These are phyloP conservation scores for Alternaria sp. DNA, from an alignment of 2,329 filamentous ascomycete species.

Conservation along the genomic window DNA sequence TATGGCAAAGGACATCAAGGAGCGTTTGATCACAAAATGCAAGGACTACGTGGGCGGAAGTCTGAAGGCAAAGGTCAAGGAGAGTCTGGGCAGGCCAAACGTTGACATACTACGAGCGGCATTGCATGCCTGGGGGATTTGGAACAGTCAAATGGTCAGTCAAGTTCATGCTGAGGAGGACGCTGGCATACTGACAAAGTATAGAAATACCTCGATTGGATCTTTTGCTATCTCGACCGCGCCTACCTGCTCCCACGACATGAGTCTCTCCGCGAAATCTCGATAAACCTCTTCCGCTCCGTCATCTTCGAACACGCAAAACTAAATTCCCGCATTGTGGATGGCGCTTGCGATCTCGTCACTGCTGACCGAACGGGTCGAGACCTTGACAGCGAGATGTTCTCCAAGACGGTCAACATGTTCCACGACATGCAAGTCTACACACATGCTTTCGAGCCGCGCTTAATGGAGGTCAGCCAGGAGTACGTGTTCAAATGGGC, in stretches of 20 bases:
- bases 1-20: constrained; percentile 72
- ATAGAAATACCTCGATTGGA: constrained; percentile 79
- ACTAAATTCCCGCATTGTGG: constrained; percentile 64
- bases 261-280: constrained; percentile 83
- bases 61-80: constrained; percentile 68
- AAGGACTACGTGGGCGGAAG: constrained; percentile 67
- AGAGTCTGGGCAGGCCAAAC: constrained; percentile 64
- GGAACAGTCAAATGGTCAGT: constrained; percentile 79
- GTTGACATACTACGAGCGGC: constrained; percentile 71
- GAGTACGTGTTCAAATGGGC: constrained; percentile 76
- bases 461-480: constrained; percentile 73
- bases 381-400: constrained; percentile 67
- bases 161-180: neutral
- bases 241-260: constrained; percentile 83
- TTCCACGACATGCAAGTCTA: constrained; percentile 88
- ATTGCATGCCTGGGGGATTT: constrained; percentile 74
- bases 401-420: constrained; percentile 81
- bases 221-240: constrained; percentile 94
- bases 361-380: constrained; percentile 71
- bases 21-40: constrained; percentile 71
- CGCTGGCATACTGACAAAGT: constrained; percentile 15
- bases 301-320: constrained; percentile 63
- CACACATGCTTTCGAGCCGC: constrained; percentile 78
- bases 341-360: constrained; percentile 80
- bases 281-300: constrained; percentile 76